phyloP scores from a whole-genome alignment of 768 basidiomycete genomes.

The Piloderma croceum region DNA sequence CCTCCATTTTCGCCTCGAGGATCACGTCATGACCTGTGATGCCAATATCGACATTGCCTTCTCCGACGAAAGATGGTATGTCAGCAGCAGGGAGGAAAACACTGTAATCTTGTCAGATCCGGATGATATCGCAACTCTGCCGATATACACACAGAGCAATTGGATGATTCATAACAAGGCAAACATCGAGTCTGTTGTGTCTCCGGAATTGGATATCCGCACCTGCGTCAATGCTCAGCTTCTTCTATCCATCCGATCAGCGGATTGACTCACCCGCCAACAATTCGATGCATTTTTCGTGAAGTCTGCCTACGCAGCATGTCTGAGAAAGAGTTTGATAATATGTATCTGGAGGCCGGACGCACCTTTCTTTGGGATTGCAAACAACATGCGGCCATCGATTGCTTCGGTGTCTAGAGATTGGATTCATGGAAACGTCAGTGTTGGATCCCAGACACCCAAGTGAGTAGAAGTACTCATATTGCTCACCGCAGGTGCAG shows the following conservation, averaged over 20 bases:
- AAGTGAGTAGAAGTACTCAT: too few relatives aligned
- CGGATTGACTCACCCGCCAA: constrained; percentile 57
- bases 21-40: constrained; percentile 99
- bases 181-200: constrained; percentile 84
- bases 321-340: not conserved
- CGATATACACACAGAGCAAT: constrained; percentile 76
- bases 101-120: constrained; percentile 34
- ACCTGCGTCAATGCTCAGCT: constrained; percentile 43
- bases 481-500: too few relatives aligned
- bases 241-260: not conserved
- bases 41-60: constrained; percentile 93
- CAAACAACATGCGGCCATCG: constrained; percentile 83
- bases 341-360: not conserved
- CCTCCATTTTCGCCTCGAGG: constrained; percentile 80
- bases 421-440: not conserved
- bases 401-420: constrained; percentile 64
- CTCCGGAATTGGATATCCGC: constrained; percentile 95
- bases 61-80: constrained; percentile 97
- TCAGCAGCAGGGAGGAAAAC: constrained; percentile 96
- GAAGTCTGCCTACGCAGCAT: constrained; percentile 59
- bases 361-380: constrained; percentile 95
- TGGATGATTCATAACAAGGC: constrained; percentile 87
- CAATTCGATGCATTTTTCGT: constrained; percentile 85
- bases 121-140: not conserved
- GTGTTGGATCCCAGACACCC: too few relatives aligned